Percentiles rank a stretch among this genome's conserved stretches.
Conservation (phyloP, 2,329 filamentous ascomycete genomes). For the Cercospora canescens region DNA sequence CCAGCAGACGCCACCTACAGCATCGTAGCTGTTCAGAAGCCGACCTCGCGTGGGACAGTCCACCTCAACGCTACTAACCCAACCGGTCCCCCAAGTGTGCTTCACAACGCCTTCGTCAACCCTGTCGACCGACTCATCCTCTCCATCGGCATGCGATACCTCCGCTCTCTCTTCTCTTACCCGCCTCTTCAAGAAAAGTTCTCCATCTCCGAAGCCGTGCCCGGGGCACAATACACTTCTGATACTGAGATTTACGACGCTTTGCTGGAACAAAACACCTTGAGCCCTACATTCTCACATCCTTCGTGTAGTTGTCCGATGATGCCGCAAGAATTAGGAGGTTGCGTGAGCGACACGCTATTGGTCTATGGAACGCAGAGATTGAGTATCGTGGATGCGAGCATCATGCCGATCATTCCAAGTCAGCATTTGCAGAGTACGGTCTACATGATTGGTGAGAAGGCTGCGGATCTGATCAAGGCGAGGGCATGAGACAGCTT, state of each 20-base stretch:
- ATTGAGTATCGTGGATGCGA: constrained; percentile 32
- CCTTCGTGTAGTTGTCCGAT: constrained; percentile 31
- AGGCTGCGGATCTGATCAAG: constrained; percentile 30
- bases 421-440: constrained; percentile 32
- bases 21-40: constrained; percentile 17
- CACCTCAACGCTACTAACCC: constrained; percentile 28
- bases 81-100: constrained; percentile 25
- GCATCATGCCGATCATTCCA: constrained; percentile 31
- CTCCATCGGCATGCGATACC: neutral
- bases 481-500: neutral
- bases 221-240: constrained; percentile 8
- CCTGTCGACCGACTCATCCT: constrained; percentile 13
- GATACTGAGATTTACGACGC: constrained; percentile 16
- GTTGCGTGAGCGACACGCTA: constrained; percentile 30
- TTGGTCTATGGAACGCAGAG: constrained; percentile 28
- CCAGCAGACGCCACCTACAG: neutral
- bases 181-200: constrained; percentile 10
- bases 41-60: constrained; percentile 28
- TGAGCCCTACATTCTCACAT: constrained; percentile 20
- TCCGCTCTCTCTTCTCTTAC: constrained; percentile 5
- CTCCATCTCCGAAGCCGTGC: constrained; percentile 3
- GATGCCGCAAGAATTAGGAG: constrained; percentile 38
- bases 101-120: constrained; percentile 30
- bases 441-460: constrained; percentile 34
- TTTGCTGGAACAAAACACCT: constrained; percentile 12